Evolutionary conservation across 306 rosid genomes (phyloP).

Genomic region (Neltuma alba): DNA sequence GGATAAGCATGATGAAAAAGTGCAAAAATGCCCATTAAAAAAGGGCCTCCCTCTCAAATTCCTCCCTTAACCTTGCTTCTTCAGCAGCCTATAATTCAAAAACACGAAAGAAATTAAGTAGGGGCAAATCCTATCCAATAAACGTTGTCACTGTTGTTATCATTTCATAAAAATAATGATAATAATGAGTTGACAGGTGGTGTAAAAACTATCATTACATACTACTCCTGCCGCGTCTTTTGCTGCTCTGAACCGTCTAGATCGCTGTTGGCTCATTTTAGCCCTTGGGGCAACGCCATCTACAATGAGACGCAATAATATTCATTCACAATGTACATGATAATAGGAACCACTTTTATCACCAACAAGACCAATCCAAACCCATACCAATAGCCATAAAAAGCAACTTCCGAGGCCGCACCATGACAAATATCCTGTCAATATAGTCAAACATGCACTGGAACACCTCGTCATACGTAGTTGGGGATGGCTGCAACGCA

Average conservation of each 20-base stretch:
- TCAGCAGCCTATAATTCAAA: constrained; percentile 71
- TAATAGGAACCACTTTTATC: not conserved
- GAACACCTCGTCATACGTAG: constrained; percentile 84
- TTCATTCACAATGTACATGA: constrained; percentile 24
- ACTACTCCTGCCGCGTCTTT: constrained; percentile 95
- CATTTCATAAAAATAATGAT: not conserved
- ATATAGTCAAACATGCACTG: constrained; percentile 96
- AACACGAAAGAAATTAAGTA: constrained; percentile 8
- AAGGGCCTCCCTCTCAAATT: constrained; percentile 80
- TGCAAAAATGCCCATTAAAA: not conserved
- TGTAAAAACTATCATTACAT: constrained; percentile 46
- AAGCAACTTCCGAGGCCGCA: constrained; percentile 92
- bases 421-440: constrained; percentile 89
- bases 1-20: not conserved
- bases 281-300: constrained; percentile 99
- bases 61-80: constrained; percentile 85
- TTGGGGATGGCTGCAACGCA: constrained; percentile 85
- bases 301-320: constrained; percentile 40
- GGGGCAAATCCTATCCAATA: not conserved
- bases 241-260: constrained; percentile 93
- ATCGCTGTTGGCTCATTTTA: constrained; percentile 97
- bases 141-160: not conserved
- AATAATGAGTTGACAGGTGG: not conserved
- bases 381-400: constrained; percentile 96
- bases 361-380: constrained; percentile 5